Evolutionary conservation across 2,329 filamentous ascomycete species (phyloP).

Genomic region (Neopestalotiopsis sp.): DNA sequence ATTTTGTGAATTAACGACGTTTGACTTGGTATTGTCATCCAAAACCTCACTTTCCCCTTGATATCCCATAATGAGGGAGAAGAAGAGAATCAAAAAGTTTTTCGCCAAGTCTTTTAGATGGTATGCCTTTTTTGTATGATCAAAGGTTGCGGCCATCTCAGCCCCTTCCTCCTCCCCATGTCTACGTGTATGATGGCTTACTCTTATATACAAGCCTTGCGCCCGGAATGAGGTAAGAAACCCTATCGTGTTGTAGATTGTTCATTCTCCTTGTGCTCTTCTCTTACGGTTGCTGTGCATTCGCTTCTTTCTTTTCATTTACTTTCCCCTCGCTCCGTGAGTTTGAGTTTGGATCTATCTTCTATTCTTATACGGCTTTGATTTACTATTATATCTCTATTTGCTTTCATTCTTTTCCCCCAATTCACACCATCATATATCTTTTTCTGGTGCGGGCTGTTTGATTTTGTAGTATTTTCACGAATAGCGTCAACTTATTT

Average conservation of each 20-base stretch:
- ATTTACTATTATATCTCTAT: not conserved
- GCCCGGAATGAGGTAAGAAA: not conserved
- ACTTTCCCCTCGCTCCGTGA: conserved; percentile 20
- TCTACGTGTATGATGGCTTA: conserved; percentile 2
- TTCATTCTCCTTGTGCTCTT: too few species aligned
- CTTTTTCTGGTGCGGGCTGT: not conserved
- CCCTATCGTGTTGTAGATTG: not conserved
- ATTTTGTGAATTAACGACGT: not conserved
- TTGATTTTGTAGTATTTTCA: not conserved
- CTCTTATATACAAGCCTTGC: conserved; percentile 3
- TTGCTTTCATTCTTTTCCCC: not conserved
- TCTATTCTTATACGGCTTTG: too few species aligned
- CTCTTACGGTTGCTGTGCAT: not conserved
- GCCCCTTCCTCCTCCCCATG: not conserved
- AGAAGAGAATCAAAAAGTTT: not conserved
- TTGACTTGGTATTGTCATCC: conserved; percentile 4
- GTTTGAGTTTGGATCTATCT: conserved; percentile 14
- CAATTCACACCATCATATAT: not conserved
- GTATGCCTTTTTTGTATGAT: not conserved
- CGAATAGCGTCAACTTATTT: not conserved
- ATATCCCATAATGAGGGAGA: not conserved
- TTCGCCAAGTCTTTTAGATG: not conserved
- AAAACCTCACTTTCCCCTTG: too few species aligned
- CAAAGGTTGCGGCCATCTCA: not conserved
- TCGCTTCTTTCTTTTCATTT: not conserved